These are phyloP conservation scores for Incumbomyces lentus DNA, from an alignment of 2,329 filamentous ascomycete species.

Conservation along the genomic window DNA sequence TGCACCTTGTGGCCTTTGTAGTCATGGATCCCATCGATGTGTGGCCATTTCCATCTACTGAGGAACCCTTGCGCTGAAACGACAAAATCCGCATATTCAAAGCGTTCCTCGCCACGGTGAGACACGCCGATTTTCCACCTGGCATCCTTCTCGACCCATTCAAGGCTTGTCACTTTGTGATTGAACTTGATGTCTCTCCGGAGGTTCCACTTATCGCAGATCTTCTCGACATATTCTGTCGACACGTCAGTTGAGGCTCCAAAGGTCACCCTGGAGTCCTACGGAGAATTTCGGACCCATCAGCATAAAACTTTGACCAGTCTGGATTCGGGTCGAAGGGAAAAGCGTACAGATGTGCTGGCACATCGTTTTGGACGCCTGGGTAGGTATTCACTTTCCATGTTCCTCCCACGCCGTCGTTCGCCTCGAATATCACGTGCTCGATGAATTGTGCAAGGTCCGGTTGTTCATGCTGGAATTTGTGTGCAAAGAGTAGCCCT, in stretches of 20 bases:
- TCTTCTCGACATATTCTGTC: conserved; percentile 29
- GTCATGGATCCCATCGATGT: conserved; percentile 20
- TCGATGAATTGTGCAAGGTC: conserved; percentile 28
- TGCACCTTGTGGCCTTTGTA: conserved; percentile 23
- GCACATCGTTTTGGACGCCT: conserved; percentile 49
- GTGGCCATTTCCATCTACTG: conserved; percentile 24
- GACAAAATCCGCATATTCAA: conserved; percentile 27
- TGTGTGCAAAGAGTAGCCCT: conserved; percentile 32
- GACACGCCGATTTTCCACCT: conserved; percentile 30
- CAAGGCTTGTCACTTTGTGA: conserved; percentile 28
- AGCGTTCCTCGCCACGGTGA: conserved; percentile 19
- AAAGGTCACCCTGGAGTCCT: too few relatives aligned
- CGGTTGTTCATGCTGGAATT: conserved; percentile 29
- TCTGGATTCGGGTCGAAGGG: conserved; percentile 34
- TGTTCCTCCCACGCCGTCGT: conserved; percentile 32
- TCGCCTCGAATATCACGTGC: conserved; percentile 35
- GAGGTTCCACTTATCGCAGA: conserved; percentile 31
- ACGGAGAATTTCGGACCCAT: conserved; percentile 30
- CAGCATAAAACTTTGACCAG: conserved; percentile 34
- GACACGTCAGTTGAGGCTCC: too few relatives aligned
- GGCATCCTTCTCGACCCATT: conserved; percentile 29
- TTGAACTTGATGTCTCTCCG: conserved; percentile 30
- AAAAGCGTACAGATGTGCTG: conserved; percentile 40
- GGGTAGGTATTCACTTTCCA: conserved; percentile 35
- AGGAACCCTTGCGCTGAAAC: conserved; percentile 26